Base-by-base conservation (phyloP, 2,329 filamentous ascomycete species). In the Aspergillus pseudoterreus region DNA sequence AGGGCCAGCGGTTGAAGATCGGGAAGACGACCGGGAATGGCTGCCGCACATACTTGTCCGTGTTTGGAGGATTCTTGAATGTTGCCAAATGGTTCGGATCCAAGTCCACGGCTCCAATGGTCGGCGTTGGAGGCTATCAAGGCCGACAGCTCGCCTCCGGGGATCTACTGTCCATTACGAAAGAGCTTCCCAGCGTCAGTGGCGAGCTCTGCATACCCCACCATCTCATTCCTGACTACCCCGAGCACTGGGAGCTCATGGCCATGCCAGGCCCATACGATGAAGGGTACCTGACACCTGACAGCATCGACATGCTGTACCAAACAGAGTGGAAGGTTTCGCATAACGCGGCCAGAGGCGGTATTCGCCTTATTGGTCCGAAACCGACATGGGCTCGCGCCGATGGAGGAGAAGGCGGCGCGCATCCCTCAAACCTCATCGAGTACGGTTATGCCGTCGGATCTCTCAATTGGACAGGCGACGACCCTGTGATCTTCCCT, bases 351-450 rank as follows among this genome's bases (percentile, higher is more conserved):
- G 80, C 79, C 11, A 72, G 84, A 51, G 81, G 78, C 38, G 84
- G 82, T 0, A 81, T 86, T 22, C 76, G 83, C 6, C 72, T 87
- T 0, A 66, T 82, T 1, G 83, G 83, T 0, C 82, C 82, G 0
- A 75, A 77, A 0, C 81, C 81, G 0, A 75, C 78, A 55, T 87
- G 80, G 78, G 80, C 82, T 12, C 72, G 84, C 6, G 64, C 75
- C 30, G 77, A 82, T 56, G 84, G 83, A 10, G 84, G 83, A 0
- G 82, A 84, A 54, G 84, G 82, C 6, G 84, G 84, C 10, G 75
- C 79, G 1, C 84, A 87, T 63, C 84, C 84, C 0, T 78, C 74
- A 32, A 84, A 85, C 54, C 59, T 81, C 14, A 75, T 82, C 19
- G 80, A 82, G 54, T 83, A 84, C 56, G 82, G 82, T 2, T 86